phyloP scores from a whole-genome alignment of 2,329 filamentous ascomycete genomes.

The Lasiodiplodia citricola region DNA sequence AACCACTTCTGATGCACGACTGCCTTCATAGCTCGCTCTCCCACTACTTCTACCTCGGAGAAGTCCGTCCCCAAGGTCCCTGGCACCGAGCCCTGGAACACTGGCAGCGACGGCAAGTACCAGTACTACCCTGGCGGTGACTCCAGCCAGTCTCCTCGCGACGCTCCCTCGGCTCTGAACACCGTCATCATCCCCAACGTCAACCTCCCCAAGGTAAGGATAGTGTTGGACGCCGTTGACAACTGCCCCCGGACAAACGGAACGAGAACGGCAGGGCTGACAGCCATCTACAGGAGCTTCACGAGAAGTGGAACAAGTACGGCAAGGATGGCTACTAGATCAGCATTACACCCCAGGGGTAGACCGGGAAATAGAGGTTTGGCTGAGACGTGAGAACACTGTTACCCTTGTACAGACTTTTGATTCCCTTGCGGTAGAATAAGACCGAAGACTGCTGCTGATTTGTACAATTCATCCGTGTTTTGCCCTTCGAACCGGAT shows the following conservation, averaged over 20 bases:
- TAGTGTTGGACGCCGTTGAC: neutral
- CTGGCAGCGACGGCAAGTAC: conserved; percentile 65
- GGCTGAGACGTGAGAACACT: neutral
- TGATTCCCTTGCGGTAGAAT: conserved; percentile 26
- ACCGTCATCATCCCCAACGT: conserved; percentile 93
- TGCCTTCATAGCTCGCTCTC: conserved; percentile 70
- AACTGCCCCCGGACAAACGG: neutral
- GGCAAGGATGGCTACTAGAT: conserved; percentile 87
- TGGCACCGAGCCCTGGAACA: conserved; percentile 91
- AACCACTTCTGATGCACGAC: neutral
- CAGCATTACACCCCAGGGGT: neutral
- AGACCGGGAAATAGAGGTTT: conserved; percentile 10
- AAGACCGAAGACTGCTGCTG: conserved; percentile 10
- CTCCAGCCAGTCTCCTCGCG: conserved; percentile 73
- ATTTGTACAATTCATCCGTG: neutral
- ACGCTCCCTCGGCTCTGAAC: conserved; percentile 95
- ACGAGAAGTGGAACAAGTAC: conserved; percentile 99
- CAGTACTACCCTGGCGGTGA: conserved; percentile 80
- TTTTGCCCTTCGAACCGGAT: neutral
- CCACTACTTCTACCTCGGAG: conserved; percentile 85
- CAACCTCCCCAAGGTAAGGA: conserved; percentile 74
- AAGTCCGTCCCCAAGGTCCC: conserved; percentile 73
- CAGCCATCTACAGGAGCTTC: conserved; percentile 68
- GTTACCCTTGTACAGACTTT: conserved; percentile 24
- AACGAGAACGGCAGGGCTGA: neutral